phyloP scores from a whole-genome alignment of 306 rosid species.

The Malus fusca region DNA sequence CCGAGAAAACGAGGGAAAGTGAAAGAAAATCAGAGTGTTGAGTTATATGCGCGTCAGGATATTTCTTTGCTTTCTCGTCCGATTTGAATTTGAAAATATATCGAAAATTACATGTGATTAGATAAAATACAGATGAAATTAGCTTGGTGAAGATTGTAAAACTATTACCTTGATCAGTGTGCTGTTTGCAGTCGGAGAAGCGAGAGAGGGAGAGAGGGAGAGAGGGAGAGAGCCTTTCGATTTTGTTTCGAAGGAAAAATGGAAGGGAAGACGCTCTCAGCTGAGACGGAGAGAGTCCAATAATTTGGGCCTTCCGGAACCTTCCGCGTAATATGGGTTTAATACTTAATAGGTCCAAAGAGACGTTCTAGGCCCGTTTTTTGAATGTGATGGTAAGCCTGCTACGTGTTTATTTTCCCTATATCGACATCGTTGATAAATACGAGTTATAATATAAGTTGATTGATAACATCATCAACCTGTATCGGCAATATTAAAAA shows the following conservation, averaged over 20 bases:
- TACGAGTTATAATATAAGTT: too few species aligned
- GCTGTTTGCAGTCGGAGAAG: background rate
- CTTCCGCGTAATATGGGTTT: background rate
- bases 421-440: too few species aligned
- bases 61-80: background rate
- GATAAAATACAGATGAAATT: background rate
- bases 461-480: too few species aligned
- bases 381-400: too few species aligned
- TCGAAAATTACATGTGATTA: background rate
- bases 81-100: background rate
- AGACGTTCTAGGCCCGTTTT: too few species aligned
- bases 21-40: background rate
- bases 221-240: background rate
- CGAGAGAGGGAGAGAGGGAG: background rate
- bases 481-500: too few species aligned
- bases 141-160: background rate
- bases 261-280: background rate
- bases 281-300: background rate
- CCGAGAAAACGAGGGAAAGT: conserved; percentile 13
- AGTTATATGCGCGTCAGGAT: background rate
- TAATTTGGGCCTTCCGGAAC: background rate
- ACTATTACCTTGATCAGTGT: background rate
- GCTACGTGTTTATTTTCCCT: too few species aligned
- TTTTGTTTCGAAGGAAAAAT: background rate
- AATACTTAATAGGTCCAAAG: too few species aligned